A percentile compares a stretch with the other conserved stretches of the same genome.
These are phyloP conservation scores for Plectosphaerella cucumerina DNA, from an alignment of 2,329 filamentous ascomycete genomes.

Conservation along the genomic window DNA sequence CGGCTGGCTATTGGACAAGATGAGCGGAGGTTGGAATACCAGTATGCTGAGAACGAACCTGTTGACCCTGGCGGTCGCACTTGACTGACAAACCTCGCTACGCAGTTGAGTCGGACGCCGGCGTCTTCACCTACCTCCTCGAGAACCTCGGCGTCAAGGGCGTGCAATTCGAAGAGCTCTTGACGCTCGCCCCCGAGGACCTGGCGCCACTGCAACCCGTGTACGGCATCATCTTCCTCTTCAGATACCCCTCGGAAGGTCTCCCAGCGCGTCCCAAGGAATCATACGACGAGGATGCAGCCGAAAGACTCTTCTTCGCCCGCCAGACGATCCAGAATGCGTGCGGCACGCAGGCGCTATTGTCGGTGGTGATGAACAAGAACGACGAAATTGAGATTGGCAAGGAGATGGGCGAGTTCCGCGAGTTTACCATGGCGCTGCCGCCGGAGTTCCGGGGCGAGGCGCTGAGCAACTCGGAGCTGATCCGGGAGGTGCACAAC, in stretches of 20 bases:
- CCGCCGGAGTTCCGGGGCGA: conserved; percentile 67
- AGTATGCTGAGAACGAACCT: conserved; percentile 43
- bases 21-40: conserved; percentile 92
- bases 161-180: conserved; percentile 95
- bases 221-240: conserved; percentile 97
- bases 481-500: conserved; percentile 79
- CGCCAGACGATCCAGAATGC: conserved; percentile 98
- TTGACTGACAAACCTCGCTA: not conserved
- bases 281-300: conserved; percentile 69
- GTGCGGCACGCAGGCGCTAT: conserved; percentile 91
- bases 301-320: conserved; percentile 85
- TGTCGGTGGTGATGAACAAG: conserved; percentile 89
- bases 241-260: conserved; percentile 88
- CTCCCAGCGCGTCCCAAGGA: conserved; percentile 11
- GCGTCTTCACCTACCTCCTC: conserved; percentile 95
- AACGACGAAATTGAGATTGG: conserved; percentile 68
- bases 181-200: conserved; percentile 76
- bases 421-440: conserved; percentile 82
- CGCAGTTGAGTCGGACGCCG: conserved; percentile 86
- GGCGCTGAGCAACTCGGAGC: conserved; percentile 58
- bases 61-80: conserved; percentile 3
- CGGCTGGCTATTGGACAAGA: conserved; percentile 26
- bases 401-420: conserved; percentile 67
- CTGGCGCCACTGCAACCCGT: conserved; percentile 70
- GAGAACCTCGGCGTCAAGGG: conserved; percentile 85